Evolutionary conservation across 106 monocot species (phyloP), one percentile per base, ranked within the genome.

Genomic region (Iris macrosiphon): DNA sequence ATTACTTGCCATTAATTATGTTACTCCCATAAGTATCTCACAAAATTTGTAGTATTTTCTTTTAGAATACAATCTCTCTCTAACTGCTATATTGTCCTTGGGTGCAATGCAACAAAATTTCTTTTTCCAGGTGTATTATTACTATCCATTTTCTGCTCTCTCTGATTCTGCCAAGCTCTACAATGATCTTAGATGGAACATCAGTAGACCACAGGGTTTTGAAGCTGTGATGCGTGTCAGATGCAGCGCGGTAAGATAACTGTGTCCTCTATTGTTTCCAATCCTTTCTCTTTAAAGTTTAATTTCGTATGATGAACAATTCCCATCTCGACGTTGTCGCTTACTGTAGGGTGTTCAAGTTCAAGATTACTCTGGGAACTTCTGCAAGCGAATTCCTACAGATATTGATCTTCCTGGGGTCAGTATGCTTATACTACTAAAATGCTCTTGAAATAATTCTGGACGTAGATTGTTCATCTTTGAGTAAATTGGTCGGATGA

Each of bases 151-250:
- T 83, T 95, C 95, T 51, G 89, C 89, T 52, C 43, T 85, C 32
- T 67, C 95, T 57, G 95, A 95, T 89, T 76, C 95, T 57, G 85
- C 89, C 19, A 95, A 95, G 59, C 89, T 95, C 31, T 95, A 79
- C 67, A 95, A 95, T 58, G 95, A 95, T 69, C 89, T 95, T 48
- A 85, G 95, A 63, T 95, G 95, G 95, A 95, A 95, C 61, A 51
- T 95, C 41, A 82, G 79, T 54, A 89, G 95, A 54, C 95, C 89
- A 19, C 95, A 95, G 75, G 95, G 95, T 44, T 95, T 95, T 82
- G 95, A 95, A 60, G 95, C 95, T 61, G 95, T 95, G 34, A 95
- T 95, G 95, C 95, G 95, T 69, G 95, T 95, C 28, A 65, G 95
- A 71, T 95, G 95, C 52, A 80, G 89, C 63, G 82, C 85, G 76